Evolutionary conservation across 352 stramenopile species (phyloP).

Genomic region (Phytophthora rubi): DNA sequence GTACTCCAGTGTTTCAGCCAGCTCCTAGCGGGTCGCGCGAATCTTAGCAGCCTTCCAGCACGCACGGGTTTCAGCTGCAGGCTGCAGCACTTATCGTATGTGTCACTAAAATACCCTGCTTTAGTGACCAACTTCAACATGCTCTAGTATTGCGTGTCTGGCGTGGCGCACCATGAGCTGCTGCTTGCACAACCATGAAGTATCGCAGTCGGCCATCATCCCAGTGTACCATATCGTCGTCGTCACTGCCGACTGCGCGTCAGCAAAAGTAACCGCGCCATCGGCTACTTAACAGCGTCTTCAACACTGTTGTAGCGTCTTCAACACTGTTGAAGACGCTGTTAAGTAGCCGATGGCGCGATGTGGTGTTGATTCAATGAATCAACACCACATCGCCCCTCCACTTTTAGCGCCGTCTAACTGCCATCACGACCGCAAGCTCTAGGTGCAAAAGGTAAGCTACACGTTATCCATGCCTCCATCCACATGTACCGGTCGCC

Average conservation of each 20-base stretch:
- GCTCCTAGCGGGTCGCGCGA: too few species aligned
- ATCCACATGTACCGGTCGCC: not conserved
- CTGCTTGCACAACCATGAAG: slow-evolving; percentile 8
- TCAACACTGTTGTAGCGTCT: too few species aligned
- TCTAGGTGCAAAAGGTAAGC: too few species aligned
- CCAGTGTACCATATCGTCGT: not conserved
- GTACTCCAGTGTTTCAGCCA: too few species aligned
- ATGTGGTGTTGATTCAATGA: too few species aligned
- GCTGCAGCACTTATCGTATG: not conserved
- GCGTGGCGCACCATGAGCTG: slow-evolving; percentile 18
- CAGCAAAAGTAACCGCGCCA: not conserved
- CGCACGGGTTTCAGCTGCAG: too few species aligned
- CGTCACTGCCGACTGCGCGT: slow-evolving; percentile 2
- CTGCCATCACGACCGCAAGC: not conserved
- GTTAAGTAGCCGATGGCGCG: too few species aligned
- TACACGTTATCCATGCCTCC: not conserved
- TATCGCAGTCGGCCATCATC: not conserved
- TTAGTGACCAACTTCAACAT: slow-evolving; percentile 13
- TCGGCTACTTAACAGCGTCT: not conserved
- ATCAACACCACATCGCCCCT: not conserved
- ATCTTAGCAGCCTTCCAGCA: too few species aligned
- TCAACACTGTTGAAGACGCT: too few species aligned
- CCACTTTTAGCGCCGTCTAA: not conserved
- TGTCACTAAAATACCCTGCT: not conserved
- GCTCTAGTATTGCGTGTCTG: slow-evolving; percentile 16